Conservation (phyloP, 2,329 filamentous ascomycete species). For the Ascochyta fabae region DNA sequence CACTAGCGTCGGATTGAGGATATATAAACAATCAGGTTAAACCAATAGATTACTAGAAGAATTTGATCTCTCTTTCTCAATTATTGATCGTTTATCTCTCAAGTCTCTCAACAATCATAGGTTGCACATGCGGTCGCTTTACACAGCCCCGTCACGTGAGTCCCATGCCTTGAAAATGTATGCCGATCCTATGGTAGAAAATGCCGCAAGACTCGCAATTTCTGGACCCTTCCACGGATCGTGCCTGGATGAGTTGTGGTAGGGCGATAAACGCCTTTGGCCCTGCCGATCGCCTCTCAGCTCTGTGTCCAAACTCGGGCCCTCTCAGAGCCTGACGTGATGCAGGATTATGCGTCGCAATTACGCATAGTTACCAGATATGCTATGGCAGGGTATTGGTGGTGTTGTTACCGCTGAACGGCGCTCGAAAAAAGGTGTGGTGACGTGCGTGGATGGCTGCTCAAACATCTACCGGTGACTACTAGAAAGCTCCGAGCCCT, state of each 20-base stretch:
- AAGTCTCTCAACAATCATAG: too few relatives aligned
- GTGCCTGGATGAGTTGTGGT: constrained; percentile 5
- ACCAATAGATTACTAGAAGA: too few relatives aligned
- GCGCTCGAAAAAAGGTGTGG: not conserved
- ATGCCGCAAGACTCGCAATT: constrained; percentile 16
- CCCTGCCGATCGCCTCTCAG: constrained; percentile 8
- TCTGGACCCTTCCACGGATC: constrained; percentile 11
- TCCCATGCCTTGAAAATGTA: constrained; percentile 14
- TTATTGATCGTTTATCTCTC: too few relatives aligned
- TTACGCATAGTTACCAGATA: not conserved
- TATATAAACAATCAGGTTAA: too few relatives aligned
- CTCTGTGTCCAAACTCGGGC: not conserved
- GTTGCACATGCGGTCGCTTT: constrained; percentile 17
- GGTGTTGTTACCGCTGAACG: not conserved
- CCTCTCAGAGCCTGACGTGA: not conserved
- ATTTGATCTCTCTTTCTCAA: too few relatives aligned
- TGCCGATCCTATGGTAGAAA: constrained; percentile 19
- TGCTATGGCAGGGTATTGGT: not conserved
- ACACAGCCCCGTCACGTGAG: constrained; percentile 23
- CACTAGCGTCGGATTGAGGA: too few relatives aligned
- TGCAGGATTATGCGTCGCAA: not conserved
- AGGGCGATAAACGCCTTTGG: not conserved
- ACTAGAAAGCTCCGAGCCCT: not conserved
- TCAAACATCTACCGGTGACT: not conserved
- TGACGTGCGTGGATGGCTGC: constrained; percentile 9